Evolutionary conservation across 768 basidiomycete genomes (phyloP), one percentile per base, ranked within the genome.

Genomic region (Mycena rosella): DNA sequence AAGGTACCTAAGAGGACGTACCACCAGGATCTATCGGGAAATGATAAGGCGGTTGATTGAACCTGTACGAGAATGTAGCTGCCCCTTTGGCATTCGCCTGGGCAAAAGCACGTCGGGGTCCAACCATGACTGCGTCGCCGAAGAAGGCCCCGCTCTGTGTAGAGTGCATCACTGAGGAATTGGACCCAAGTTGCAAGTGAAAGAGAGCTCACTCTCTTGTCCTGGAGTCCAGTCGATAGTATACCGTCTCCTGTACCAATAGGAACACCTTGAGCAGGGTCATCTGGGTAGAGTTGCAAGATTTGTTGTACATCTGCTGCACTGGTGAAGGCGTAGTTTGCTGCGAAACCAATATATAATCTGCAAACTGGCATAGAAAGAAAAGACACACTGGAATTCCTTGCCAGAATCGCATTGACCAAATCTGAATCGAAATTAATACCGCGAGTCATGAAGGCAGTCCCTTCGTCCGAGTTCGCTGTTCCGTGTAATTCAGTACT

Each of bases 261-360:
- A 64, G 55, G 54, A 64, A 64, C 63, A 57, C 63, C 63, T 58
- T 64, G 63, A 64, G 54, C 56, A 64, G 63, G 63, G 48, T 64
- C 63, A 58, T 64, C 63, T 54, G 63, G 63, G 56, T 64, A 64
- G 63, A 64, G 63, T 58, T 57, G 24, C 63, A 64, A 64, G 14
- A 64, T 52, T 49, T 64, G 34, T 64, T 64, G 63, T 17, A 64
- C 63, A 64, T 62, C 60, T 62, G 40, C 51, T 62, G 51, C 60
- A 62, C 60, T 62, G 30, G 60, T 62, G 60, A 62, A 53, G 27
- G 60, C 60, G 60, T 62, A 62, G 60, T 24, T 32, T 62, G 60
- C 60, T 62, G 60, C 60, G 22, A 62, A 54, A 62, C 60, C 40
- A 44, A 44, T 54, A 51, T 60, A 62, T 53, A 62, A 54, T 62